These are phyloP conservation scores for Bathelium albidoporum DNA, from an alignment of 495 filamentous ascomycete species.

Conservation along the genomic window DNA sequence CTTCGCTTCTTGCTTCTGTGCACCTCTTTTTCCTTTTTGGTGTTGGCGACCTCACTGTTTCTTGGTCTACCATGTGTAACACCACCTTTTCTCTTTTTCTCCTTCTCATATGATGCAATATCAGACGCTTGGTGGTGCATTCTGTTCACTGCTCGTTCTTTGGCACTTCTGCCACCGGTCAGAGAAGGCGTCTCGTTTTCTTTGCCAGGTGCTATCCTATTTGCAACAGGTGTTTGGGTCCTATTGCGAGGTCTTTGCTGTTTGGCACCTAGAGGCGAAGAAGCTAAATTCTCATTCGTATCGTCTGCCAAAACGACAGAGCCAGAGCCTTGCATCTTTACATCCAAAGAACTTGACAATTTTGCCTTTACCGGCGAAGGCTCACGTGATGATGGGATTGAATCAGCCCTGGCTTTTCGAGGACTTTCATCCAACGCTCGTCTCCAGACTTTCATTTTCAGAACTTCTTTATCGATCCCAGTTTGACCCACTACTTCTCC, in stretches of 20 bases:
- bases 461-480: conserved; percentile 38
- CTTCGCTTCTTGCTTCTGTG: conserved; percentile 39
- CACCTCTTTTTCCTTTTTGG: conserved; percentile 18
- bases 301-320: background rate
- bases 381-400: background rate
- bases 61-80: conserved; percentile 63
- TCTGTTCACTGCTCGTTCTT: conserved; percentile 64
- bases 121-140: conserved; percentile 70
- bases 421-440: background rate
- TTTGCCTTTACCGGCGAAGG: background rate
- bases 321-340: background rate
- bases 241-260: background rate
- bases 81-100: conserved; percentile 78
- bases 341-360: background rate
- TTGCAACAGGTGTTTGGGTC: too few relatives aligned
- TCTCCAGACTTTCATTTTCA: background rate
- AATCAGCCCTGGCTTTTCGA: background rate
- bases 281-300: background rate
- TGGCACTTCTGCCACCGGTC: conserved; percentile 73
- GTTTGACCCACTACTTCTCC: conserved; percentile 89
- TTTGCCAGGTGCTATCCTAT: conserved; percentile 49
- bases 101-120: conserved; percentile 84
- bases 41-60: conserved; percentile 33
- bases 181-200: conserved; percentile 80
- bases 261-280: conserved; percentile 15